Base-by-base conservation (phyloP, 2,329 filamentous ascomycete species). In the Verticillium tricorpus region DNA sequence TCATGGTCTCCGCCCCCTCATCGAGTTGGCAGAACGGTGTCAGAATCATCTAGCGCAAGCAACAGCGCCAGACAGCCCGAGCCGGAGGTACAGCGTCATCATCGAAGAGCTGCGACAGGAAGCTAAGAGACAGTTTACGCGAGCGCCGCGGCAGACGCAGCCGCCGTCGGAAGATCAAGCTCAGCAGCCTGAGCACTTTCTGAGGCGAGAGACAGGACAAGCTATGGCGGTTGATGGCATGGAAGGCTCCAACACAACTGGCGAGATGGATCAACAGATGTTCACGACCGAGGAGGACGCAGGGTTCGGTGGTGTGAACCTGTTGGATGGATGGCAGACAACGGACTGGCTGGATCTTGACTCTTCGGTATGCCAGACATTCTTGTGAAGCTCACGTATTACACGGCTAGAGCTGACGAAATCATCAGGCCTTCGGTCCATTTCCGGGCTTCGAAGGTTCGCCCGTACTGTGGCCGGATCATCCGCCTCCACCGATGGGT, bases 51-150 rank as follows among this genome's bases (percentile, higher is more conserved):
- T 85, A 1, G 71, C 72, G 2, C 68, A 71, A 58, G 73, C 73
- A 11, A 77, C 70, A 45, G 73, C 67, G 45, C 71, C 65, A 58
- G 77, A 77, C 65, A 80, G 73, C 45, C 81, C 74, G 31, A 82
- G 74, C 35, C 73, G 79, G 31, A 70, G 82, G 5, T 85, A 85
- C 64, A 78, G 76, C 55, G 73, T 84, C 8, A 82, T 85, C 1
- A 73, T 86, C 0, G 80, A 84, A 57, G 81, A 84, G 63, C 68
- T 85, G 11, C 71, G 78, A 15, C 71, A 77, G 2, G 80, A 82
- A 50, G 70, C 67, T 12, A 66, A 19, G 25, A 54, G 17, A n/a
- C 63, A 31, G 34, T 61, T 37, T 11, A 40, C 19, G 56, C 54
- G 19, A 2, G 19, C 35, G 5, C 17, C 15, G 22, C 19, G 37